These are phyloP conservation scores for Neospermospora avenae DNA, from an alignment of 2,329 filamentous ascomycete species.

Conservation along the genomic window DNA sequence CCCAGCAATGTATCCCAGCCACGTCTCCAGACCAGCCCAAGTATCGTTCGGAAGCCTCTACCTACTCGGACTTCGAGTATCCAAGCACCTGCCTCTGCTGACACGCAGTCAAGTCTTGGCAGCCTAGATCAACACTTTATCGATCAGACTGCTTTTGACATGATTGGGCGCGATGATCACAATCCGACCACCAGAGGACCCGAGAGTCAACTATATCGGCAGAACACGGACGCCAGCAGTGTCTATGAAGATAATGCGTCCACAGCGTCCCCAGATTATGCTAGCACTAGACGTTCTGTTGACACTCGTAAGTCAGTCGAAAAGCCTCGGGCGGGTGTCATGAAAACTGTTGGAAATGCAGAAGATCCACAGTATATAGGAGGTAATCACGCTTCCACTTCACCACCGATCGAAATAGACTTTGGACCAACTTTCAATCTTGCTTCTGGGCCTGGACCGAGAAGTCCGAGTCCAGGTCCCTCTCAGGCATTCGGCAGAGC, in stretches of 20 bases:
- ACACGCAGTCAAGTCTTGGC: constrained; percentile 38
- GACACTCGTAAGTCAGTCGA: constrained; percentile 50
- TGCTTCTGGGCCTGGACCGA: constrained; percentile 20
- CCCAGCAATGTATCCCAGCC: constrained; percentile 20
- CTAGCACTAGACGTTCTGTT: constrained; percentile 50
- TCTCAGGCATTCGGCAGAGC: constrained; percentile 43
- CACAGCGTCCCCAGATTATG: constrained; percentile 70
- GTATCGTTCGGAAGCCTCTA: constrained; percentile 51
- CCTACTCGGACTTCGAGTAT: constrained; percentile 40
- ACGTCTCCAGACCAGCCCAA: constrained; percentile 41
- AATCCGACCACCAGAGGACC: constrained; percentile 12
- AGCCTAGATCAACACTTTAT: constrained; percentile 43
- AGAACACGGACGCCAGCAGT: constrained; percentile 39
- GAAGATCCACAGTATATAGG: constrained; percentile 13
- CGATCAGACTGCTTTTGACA: constrained; percentile 48
- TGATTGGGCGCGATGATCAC: constrained; percentile 24
- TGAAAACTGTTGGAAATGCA: constrained; percentile 67
- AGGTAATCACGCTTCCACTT: constrained; percentile 40
- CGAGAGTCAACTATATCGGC: constrained; percentile 35
- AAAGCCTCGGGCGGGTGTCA: constrained; percentile 71
- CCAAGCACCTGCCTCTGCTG: constrained; percentile 39
- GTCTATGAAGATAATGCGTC: constrained; percentile 61
- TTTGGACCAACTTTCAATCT: constrained; percentile 78
- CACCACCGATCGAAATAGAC: constrained; percentile 64
- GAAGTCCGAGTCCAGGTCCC: constrained; percentile 51